Base-by-base conservation (phyloP, 306 rosid genomes). In the Pueraria montana region DNA sequence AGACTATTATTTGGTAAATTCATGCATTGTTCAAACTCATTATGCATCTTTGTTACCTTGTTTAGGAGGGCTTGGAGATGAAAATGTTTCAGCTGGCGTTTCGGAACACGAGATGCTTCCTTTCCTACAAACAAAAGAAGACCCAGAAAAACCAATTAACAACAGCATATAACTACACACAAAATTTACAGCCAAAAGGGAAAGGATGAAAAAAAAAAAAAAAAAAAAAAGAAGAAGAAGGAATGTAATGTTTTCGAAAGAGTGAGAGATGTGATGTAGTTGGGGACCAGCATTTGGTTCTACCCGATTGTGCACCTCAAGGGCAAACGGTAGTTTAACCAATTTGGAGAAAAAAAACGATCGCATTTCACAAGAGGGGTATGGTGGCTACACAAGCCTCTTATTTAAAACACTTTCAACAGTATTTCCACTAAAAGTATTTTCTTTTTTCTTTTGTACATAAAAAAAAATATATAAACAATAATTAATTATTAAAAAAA, bases 221-320 rank as follows among this genome's bases (percentile, higher is more conserved):
- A 76, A 62, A 34, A 7, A n/a, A n/a, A n/a, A n/a, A n/a, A n/a
- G n/a, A 52, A 84, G 4, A 55, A 73, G 80, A 87, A 74, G 70
- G 80, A 69, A 69, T 61, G 81, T 55, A 82, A 46, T 43, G 73
- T 77, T 30, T 59, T 43, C 48, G 59, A 81, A 73, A 78, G 72
- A 80, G 50, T 46, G 75, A 36, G 59, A 61, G 36, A 61, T 74
- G 71, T 53, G 82, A 43, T 67, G 73, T 74, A 83, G 85, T 40
- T 83, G 93, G 94, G 74, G 93, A 92, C 96, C 94, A 91, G 82
- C 71, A 84, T 69, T 69, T 82, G 73, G 86, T 69, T 69, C 20
- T 4, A 68, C 18, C 73, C 6, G 18, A 0, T 69, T 42, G 81
- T 82, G 96, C 93, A 91, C 89, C 90, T 86, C 89, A 85, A 86